phyloP scores from a whole-genome alignment of 805 yeast genomes.

The Candida boleticola region DNA sequence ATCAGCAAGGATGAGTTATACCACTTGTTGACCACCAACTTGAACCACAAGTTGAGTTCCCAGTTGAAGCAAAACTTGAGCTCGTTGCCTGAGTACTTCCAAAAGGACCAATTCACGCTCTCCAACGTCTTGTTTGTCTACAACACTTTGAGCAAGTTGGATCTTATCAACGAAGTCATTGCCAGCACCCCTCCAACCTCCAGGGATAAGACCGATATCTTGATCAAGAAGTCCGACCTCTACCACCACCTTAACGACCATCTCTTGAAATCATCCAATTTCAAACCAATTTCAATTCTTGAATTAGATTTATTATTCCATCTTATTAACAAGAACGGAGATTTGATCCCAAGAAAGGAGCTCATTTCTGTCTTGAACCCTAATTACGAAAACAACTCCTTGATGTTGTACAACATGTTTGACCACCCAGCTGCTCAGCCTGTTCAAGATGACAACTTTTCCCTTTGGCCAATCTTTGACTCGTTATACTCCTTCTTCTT shows the following conservation, averaged over 20 bases:
- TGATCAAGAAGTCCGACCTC: constrained; percentile 40
- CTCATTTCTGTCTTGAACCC: constrained; percentile 58
- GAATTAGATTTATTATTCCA: constrained; percentile 42
- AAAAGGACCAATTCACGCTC: constrained; percentile 30
- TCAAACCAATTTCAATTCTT: constrained; percentile 37
- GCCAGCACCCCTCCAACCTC: constrained; percentile 46
- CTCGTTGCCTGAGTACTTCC: constrained; percentile 35
- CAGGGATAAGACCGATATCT: constrained; percentile 38
- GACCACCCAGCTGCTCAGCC: constrained; percentile 44
- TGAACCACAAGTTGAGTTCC: constrained; percentile 40
- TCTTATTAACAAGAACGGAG: constrained; percentile 35
- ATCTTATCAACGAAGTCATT: constrained; percentile 43
- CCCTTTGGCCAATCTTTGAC: constrained; percentile 53
- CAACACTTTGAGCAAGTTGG: constrained; percentile 40
- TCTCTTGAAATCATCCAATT: constrained; percentile 40
- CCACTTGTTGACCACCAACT: constrained; percentile 32
- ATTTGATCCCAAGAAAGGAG: constrained; percentile 40
- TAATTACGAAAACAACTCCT: constrained; percentile 35
- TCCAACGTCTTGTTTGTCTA: constrained; percentile 40
- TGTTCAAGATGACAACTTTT: constrained; percentile 36
- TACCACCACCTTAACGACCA: constrained; percentile 44
- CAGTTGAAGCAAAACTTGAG: constrained; percentile 35
- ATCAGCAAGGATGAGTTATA: constrained; percentile 31
- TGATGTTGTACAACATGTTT: constrained; percentile 35
- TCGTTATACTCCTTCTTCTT: constrained; percentile 82